Evolutionary conservation across 768 basidiomycete species (phyloP), one percentile per base, ranked within the genome.

Genomic region (Holtermannia corniformis): DNA sequence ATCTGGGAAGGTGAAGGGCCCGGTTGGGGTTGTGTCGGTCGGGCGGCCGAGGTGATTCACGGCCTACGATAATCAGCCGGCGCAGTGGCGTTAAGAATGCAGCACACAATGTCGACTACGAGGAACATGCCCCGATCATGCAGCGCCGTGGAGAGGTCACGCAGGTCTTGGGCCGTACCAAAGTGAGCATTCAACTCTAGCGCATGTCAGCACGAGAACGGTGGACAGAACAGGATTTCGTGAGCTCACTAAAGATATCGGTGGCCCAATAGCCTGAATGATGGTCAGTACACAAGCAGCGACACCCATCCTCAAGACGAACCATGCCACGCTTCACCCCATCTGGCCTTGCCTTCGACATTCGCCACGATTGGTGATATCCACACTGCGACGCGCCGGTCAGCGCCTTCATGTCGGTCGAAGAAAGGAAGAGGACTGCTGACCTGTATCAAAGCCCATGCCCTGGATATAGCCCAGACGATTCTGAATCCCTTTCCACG

Each of bases 41-140:
- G 7, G 32, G 32, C 16, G 16, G 79, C 87, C 88, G 42, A 92
- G 85, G 68, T 90, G 85, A 68, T 91, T 91, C 20, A 84, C 82
- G 32, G 91, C 85, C 65, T 67, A 14, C 41, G 1, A 5, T 7
- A n/a, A 23, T 20, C 21, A 21, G 7, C 40, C 20, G 4, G 5
- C 21, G 7, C 26, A 44, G 14, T 20, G 14, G 12, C 5, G 2
- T 25, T 20, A 2, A 40, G 26, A 50, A 4, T 24, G 28, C 24
- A 14, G 37, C 65, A 52, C 37, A 72, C 71, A 25, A 72, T 66
- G 47, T 72, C 71, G 22, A 72, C 71, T 71, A 74, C 72, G 25
- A 74, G 56, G 44, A 65, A 70, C 72, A 74, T 74, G 41, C 68
- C 70, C 41, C 66, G 44, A 22, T 54, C 50, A 45, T 74, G 71